Percentiles rank a stretch among this genome's conserved stretches.
phyloP scores from a whole-genome alignment of 2,329 filamentous ascomycete species.

The Beauveria australis region DNA sequence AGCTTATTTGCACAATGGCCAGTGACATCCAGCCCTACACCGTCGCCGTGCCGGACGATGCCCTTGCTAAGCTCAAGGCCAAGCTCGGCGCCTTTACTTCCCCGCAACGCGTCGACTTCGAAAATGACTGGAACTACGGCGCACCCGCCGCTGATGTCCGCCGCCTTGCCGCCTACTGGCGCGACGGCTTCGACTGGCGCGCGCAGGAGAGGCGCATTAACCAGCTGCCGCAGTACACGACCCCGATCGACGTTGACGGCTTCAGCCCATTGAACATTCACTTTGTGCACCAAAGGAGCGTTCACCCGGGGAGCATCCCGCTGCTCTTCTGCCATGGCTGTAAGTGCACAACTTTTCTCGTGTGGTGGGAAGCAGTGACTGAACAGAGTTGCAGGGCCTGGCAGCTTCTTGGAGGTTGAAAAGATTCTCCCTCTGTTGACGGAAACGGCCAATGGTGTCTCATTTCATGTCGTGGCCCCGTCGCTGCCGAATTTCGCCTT shows the following conservation, averaged over 20 bases:
- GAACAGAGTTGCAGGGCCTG: constrained; percentile 41
- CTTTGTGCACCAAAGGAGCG: constrained; percentile 48
- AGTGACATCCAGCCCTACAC: constrained; percentile 20
- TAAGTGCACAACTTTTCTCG: neutral
- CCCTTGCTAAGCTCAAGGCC: constrained; percentile 17
- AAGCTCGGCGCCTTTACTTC: constrained; percentile 18
- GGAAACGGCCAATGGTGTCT: constrained; percentile 23
- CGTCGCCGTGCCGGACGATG: constrained; percentile 20
- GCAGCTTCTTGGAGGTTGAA: constrained; percentile 57
- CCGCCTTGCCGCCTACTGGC: constrained; percentile 23
- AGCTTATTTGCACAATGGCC: neutral
- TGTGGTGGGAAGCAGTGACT: neutral
- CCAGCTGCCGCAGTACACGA: constrained; percentile 44
- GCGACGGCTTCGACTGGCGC: constrained; percentile 49
- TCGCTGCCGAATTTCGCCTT: constrained; percentile 47
- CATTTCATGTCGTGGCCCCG: constrained; percentile 51
- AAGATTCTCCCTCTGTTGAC: constrained; percentile 49
- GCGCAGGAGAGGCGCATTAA: constrained; percentile 47
- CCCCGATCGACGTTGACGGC: constrained; percentile 39
- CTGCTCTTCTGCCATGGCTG: constrained; percentile 40
- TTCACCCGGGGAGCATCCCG: constrained; percentile 43
- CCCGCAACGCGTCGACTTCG: constrained; percentile 13
- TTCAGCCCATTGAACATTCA: constrained; percentile 52
- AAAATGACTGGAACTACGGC: constrained; percentile 17
- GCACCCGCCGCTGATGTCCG: constrained; percentile 18